Evolutionary conservation across 805 yeast genomes (phyloP), one percentile per base, ranked within the genome.

Genomic region (Priceomyces medius): DNA sequence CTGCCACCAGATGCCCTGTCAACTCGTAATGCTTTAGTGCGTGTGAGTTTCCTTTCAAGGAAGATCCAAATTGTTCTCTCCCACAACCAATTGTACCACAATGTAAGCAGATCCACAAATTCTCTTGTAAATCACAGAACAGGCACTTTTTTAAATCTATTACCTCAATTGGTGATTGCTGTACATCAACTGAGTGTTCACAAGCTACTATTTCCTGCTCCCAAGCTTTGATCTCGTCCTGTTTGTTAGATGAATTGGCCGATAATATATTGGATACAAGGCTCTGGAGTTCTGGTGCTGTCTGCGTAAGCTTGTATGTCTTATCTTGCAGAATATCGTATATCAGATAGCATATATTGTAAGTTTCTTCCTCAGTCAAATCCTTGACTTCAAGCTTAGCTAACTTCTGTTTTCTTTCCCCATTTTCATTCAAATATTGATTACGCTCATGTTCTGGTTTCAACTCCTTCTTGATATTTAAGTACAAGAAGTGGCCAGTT

Each of bases 31-130:
- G 99, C 0, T 63, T 58, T 44, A 91, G 66, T 0, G 96, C 98
- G 61, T 93, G 99, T 0, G 96, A 82, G 56, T 91, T 80, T 4
- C 99, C 99, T n/a, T 89, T 84, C 26, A 68, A 46, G 9, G 85
- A 79, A 18, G 95, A 91, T 26, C 98, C 99, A 56, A 86, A 88
- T 62, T 93, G 99, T 23, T 82, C 81, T 49, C 99, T 72, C 4
- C 99, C 99, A 66, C 99, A 93, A 3, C 97, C 97, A 8, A 89
- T 53, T n/a, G 76, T 66, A 2, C 99, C 99, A 73, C 99, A 93
- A 37, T 77, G 77, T 35, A 93, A 64, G 67, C 99, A 93, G 13
- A 93, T 71, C 99, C 99, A 93, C 35, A 93, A 64, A 58, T 93
- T 93, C 49, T 83, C 85, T 21, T 64, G 61, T 48, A 93, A 68